Base-by-base conservation (phyloP, 2,329 filamentous ascomycete species). In the Verticillium tricorpus region DNA sequence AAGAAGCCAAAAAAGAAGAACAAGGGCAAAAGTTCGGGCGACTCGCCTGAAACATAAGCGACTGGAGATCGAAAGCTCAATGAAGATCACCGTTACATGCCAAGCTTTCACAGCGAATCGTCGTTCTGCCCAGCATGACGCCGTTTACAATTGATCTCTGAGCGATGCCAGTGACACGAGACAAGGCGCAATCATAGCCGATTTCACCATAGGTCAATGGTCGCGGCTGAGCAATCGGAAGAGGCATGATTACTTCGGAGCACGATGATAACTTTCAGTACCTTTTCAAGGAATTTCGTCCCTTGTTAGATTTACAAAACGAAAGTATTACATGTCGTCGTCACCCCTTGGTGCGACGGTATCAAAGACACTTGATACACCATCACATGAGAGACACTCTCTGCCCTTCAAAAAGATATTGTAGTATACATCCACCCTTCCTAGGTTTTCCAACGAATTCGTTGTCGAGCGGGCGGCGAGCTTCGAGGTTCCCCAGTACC, bases 1-100 rank as follows among this genome's bases (percentile, higher is more conserved):
- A 67, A 67, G 60, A 61, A 61, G 60, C 61, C 35, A 60, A 64
- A 59, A 31, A 62, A 60, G 56, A 68, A 57, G 54, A 61, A 64
- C 60, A 61, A 67, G 63, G 14, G 34, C 34, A 35, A 35, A 14
- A 35, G 3, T 11, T 14, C 9, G 34, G 34, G 34, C 14, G 34
- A 9, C 7, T 35, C 34, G 14, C 9, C 8, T 14, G 34, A 35
- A 14, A 9, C 34, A 35, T 35, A 14, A 35, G 1, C 1, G 34
- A 35, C 34, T 14, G 34, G 14, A 9, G 34, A 12, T 35, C 34
- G 14, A 2, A 28, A 28, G 28, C 6, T 28, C 28, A 28, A 28
- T 28, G 5, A 28, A 28, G 28, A 28, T 28, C 28, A 28, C 28
- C 4, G 28, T 28, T 6, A 28, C 28, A 28, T 28, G 4, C 28